Evolutionary conservation across 2,329 filamentous ascomycete genomes (phyloP).

Genomic region (Zymoseptoria brevis): DNA sequence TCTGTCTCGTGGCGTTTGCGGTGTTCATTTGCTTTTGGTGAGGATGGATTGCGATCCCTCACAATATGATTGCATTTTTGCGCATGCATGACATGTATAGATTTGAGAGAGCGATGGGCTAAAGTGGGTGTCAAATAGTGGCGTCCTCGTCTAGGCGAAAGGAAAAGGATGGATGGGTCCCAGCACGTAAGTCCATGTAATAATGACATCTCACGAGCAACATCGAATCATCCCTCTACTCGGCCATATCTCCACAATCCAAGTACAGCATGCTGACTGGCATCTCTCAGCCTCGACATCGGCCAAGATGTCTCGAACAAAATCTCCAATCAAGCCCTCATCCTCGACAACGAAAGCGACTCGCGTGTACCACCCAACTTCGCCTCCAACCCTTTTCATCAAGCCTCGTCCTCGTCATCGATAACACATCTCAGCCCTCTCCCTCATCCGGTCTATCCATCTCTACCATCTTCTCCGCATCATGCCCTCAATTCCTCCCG

Average conservation of each 20-base stretch:
- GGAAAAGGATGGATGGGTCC: not conserved
- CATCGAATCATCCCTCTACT: not conserved
- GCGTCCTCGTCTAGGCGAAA: not conserved
- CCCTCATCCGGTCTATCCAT: not conserved
- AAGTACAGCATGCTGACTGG: not conserved
- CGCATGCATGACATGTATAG: not conserved
- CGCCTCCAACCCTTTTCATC: not conserved
- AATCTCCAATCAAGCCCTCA: not conserved
- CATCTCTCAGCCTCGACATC: not conserved
- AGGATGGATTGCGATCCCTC: conserved; percentile 1
- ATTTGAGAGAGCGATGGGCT: not conserved
- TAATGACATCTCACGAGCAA: not conserved
- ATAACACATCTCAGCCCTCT: not conserved
- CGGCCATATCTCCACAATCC: not conserved
- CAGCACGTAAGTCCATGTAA: not conserved
- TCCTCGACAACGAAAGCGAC: not conserved
- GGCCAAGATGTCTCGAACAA: not conserved
- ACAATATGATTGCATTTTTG: not conserved
- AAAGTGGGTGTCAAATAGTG: not conserved
- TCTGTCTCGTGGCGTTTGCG: not conserved
- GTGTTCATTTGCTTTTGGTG: conserved; percentile 1
- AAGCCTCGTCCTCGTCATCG: not conserved
- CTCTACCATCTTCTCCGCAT: not conserved
- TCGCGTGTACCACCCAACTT: not conserved
- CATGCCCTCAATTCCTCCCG: not conserved